Evolutionary conservation across 1,284 basidiomycete species (phyloP), one percentile per base, ranked within the genome.

Genomic region (Vanrija sp.): DNA sequence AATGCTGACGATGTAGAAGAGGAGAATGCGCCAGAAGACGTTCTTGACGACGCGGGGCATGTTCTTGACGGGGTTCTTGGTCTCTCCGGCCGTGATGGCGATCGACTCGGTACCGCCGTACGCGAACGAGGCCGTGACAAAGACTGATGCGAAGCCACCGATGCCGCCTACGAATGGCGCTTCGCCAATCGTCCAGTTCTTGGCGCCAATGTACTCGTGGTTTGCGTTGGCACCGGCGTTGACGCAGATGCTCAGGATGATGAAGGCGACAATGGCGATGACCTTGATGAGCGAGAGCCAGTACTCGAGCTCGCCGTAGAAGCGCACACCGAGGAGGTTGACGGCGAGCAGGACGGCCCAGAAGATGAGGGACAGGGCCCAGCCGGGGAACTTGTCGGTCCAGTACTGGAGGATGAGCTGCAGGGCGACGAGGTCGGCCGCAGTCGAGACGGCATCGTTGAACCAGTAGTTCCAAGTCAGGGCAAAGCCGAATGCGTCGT

Each of bases 391-490:
- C 67, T 81, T 88, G 3, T 70, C 62, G 66, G 68, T 66, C 87
- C 88, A 91, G 67, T 83, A 87, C 44, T 85, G 80, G 61, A 91
- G 84, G n/a, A 92, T 75, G n/a, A 91, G 82, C 6, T 88, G 81
- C 0, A 86, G 82, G 18, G 88, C 88, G 53, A 84, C 84, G 10
- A 92, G 75, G 65, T 92, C 89, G 5, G 87, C 85, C 3, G 89
- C 88, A 14, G 90, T 78, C 51, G 88, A 74, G 56, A 79, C 77
- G 20, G 74, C 65, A 71, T 85, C 87, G 65, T 84, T 86, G 69
- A 85, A 86, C 83, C 84, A 86, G 68, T 88, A 89, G 67, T 88
- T 85, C 85, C 86, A 90, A 51, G 87, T 88, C 82, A 87, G 83
- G 10, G 88, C 82, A 66, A 90, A 89, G 1, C 85, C 85, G 57